Base-by-base conservation (phyloP, 768 basidiomycete genomes). In the Postia placenta region DNA sequence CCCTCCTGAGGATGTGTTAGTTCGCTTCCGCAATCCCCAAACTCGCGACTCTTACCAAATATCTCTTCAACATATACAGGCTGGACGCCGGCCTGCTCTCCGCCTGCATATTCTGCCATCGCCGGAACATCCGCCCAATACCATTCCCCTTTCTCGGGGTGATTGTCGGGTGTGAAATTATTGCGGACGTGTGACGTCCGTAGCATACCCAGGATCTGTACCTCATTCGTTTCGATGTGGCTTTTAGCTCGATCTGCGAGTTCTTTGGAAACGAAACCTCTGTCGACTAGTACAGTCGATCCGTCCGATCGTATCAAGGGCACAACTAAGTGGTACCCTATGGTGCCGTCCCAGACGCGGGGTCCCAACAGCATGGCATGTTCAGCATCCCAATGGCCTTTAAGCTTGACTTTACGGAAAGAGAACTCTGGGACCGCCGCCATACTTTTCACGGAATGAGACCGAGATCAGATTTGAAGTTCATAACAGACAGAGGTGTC, bases 51-150 rank as follows among this genome's bases (percentile, higher is more conserved):
- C n/a, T 56, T 50, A 94, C 95, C 83, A 59, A 94, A 96, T 41
- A 96, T 86, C 59, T 88, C 82, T 63, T 99, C 95, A 3, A 97
- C 71, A 52, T 91, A 80, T 0, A 98, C 92, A 26, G 91, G 87
- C 60, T 95, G 93, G 1, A 95, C 85, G 37, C 75, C 72, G 17
- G 77, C 79, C 5, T 69, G 62, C 49, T 82, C 78, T 1, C 90
- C 92, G 14, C 92, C 92, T 15, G 81, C 83, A 55, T 74, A 76
- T 43, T 83, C 73, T 5, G 85, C 81, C 83, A 99, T 92, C 22
- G 80, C 76, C 15, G 79, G 75, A 5, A 92, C 75, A 62, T 98
- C 92, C 17, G 80, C 79, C 88, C 92, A 99, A 59, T 89, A 92
- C 94, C 95, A 99, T 64, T 83, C 78, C 11, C 86, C 85, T 45